These are phyloP conservation scores for Inonotus obliquus DNA, from an alignment of 1,284 basidiomycete species.

Conservation along the genomic window DNA sequence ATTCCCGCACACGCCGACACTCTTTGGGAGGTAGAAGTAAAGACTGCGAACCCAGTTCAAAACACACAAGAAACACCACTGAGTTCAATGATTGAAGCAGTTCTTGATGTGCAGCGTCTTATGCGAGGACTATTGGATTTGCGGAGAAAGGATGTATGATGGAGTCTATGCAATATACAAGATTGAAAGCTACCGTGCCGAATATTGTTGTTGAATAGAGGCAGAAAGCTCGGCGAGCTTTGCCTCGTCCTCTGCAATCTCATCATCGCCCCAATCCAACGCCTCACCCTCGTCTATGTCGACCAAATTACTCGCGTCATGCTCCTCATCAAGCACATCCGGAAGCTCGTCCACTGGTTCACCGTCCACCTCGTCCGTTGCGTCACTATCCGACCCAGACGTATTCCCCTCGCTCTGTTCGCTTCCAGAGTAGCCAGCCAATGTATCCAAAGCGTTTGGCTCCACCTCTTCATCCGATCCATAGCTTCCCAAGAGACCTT, in stretches of 20 bases:
- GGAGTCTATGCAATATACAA: neutral
- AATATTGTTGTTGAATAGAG: slow-evolving; percentile 1
- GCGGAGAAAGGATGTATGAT: slow-evolving; percentile 15
- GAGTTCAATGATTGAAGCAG: slow-evolving; percentile 57
- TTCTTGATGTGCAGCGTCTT: slow-evolving; percentile 69
- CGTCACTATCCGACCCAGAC: slow-evolving; percentile 21
- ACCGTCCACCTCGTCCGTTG: slow-evolving; percentile 6
- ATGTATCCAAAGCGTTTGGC: slow-evolving; percentile 37
- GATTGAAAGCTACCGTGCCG: neutral
- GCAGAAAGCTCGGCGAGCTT: slow-evolving; percentile 16
- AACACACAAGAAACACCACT: slow-evolving; percentile 68
- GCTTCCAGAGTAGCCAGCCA: slow-evolving; percentile 54
- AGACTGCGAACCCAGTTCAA: slow-evolving; percentile 67
- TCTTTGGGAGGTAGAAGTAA: slow-evolving; percentile 80
- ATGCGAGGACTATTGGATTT: slow-evolving; percentile 49
- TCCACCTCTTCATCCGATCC: slow-evolving; percentile 48
- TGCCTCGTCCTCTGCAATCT: slow-evolving; percentile 26
- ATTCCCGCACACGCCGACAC: slow-evolving; percentile 69
- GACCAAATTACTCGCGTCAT: neutral
- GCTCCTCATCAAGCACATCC: neutral
- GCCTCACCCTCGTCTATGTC: slow-evolving; percentile 45
- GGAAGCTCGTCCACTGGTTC: slow-evolving; percentile 34
- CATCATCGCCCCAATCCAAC: slow-evolving; percentile 55
- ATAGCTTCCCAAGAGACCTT: slow-evolving; percentile 58
- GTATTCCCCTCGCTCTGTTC: slow-evolving; percentile 30